Percentiles rank a stretch among this genome's conserved stretches.
These are phyloP conservation scores for Cladosporium sp. DNA, from an alignment of 2,329 filamentous ascomycete genomes.

Conservation along the genomic window DNA sequence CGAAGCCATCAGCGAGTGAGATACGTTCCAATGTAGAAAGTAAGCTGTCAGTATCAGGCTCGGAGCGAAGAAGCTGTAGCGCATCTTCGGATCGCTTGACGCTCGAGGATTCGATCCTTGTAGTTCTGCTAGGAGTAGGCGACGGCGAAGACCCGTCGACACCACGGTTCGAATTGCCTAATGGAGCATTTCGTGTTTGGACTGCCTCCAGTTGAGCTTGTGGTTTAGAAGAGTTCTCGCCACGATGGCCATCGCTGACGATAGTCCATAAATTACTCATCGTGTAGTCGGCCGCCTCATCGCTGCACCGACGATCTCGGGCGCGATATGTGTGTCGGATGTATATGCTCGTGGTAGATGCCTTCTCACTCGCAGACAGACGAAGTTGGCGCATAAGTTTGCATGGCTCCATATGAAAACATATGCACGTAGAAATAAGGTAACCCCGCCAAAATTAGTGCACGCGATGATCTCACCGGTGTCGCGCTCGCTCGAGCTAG, in stretches of 20 bases:
- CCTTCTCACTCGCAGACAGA: not conserved
- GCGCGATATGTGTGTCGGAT: too few relatives aligned
- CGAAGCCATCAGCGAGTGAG: slow-evolving; percentile 10
- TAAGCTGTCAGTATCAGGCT: slow-evolving; percentile 35
- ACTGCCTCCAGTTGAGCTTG: slow-evolving; percentile 1
- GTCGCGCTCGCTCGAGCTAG: not conserved
- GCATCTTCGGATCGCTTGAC: slow-evolving; percentile 21
- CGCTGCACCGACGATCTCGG: too few relatives aligned
- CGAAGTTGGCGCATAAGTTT: not conserved
- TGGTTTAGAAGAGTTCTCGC: not conserved
- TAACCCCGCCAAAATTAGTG: not conserved
- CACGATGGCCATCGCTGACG: slow-evolving; percentile 3
- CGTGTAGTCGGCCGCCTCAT: not conserved
- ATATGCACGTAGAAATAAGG: not conserved
- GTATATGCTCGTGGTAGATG: not conserved
- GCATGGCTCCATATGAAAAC: not conserved
- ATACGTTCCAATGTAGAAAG: slow-evolving; percentile 18
- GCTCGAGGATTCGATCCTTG: slow-evolving; percentile 12
- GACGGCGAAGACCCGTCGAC: not conserved
- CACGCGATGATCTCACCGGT: slow-evolving; percentile 6
- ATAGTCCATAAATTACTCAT: slow-evolving; percentile 11
- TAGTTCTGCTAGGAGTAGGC: not conserved
- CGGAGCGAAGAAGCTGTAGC: slow-evolving; percentile 37
- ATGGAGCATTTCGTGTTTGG: not conserved
- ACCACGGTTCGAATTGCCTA: not conserved